Base-by-base conservation (phyloP, 1,284 basidiomycete species). In the Pascua guehoae region DNA sequence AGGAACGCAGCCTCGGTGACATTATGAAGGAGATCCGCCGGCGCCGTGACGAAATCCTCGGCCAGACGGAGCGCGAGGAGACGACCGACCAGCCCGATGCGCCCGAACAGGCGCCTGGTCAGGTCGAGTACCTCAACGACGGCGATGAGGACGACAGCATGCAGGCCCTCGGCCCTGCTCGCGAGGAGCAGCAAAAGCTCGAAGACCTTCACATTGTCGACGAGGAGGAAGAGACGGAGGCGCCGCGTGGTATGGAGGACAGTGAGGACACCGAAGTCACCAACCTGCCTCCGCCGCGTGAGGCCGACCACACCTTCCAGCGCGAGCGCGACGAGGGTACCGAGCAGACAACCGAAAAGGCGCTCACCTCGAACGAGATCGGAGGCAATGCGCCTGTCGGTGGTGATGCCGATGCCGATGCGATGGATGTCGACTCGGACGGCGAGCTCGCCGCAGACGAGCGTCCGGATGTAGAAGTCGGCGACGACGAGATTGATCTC, bases 151-250 rank as follows among this genome's bases (percentile, higher is more conserved):
- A 89, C 60, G 81, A 87, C 48, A 85, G 89, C 51, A 87, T 89
- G 83, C 92, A 98, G 74, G 92, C 93, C 1, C 83, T 98, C 12
- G 95, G 93, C 7, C 86, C 89, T 1, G 88, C 93, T 1, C 84
- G 84, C 12, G 86, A 89, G 64, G 86, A 93, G 70, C 84, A 85
- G 40, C 86, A 89, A 40, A 90, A 88, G 68, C 80, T 97, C 49
- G 84, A 86, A 61, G 86, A 93, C 49, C 83, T 96, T 37, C 86
- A 84, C 47, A 81, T 95, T 61, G 73, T 85, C 17, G 89, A 91
- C 60, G 85, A 86, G 40, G 71, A 75, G 38, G 53, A 63, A 41
- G 32, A 54, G 1, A 55, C 51, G 15, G 53, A 58, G 2, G 47
- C 53, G 0, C 47, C 53, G 4, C 54, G 47, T 1, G 60, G 41